Conservation (phyloP, 331 rosid species). For the Saraca asoca region DNA sequence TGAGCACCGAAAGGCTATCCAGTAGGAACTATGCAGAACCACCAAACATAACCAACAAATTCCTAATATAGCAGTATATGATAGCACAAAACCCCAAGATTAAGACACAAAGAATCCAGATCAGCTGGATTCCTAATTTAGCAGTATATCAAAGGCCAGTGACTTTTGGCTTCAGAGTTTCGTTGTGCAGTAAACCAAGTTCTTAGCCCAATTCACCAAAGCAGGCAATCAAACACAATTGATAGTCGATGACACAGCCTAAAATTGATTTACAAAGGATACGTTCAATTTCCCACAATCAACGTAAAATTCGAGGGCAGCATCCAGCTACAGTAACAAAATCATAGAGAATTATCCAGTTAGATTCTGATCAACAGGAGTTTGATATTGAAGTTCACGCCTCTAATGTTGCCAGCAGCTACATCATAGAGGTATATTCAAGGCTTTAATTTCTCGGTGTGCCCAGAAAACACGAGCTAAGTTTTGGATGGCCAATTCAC, state of each 20-base stretch:
- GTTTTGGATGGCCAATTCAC: neutral
- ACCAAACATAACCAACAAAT: constrained; percentile 20
- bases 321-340: neutral
- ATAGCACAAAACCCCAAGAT: neutral
- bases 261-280: constrained; percentile 19
- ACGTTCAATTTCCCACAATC: constrained; percentile 23
- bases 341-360: constrained; percentile 10
- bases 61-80: constrained; percentile 34
- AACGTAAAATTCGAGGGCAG: neutral
- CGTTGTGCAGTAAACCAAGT: constrained; percentile 12
- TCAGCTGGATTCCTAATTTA: constrained; percentile 10
- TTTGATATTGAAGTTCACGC: neutral
- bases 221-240: neutral
- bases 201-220: constrained; percentile 31
- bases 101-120: neutral
- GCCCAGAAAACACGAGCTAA: neutral
- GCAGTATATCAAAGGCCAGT: no score
- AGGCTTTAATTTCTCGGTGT: no score
- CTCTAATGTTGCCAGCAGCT: neutral
- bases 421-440: no score
- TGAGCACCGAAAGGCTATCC: constrained; percentile 21
- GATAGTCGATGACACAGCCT: neutral
- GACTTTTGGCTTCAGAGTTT: no score
- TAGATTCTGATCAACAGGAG: neutral
- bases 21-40: neutral